phyloP scores from a whole-genome alignment of 495 filamentous ascomycete species.

The Penicillium lagena region DNA sequence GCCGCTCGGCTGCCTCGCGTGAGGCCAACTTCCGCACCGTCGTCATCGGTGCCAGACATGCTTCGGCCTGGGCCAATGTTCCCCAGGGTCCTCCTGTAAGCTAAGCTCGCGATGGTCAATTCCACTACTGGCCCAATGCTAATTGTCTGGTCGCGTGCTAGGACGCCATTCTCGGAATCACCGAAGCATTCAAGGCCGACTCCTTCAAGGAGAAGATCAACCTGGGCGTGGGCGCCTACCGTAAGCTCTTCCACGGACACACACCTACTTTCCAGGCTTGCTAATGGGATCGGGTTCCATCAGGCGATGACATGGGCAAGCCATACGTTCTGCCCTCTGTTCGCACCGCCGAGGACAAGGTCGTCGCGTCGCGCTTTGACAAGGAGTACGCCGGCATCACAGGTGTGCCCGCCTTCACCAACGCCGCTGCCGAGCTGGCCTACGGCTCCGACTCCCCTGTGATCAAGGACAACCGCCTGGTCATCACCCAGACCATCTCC shows the following conservation, averaged over 20 bases:
- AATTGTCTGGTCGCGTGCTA: slow-evolving; percentile 18
- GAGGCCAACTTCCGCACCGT: slow-evolving; percentile 41
- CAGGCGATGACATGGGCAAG: slow-evolving; percentile 89
- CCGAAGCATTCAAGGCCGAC: slow-evolving; percentile 98
- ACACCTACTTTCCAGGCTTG: background rate
- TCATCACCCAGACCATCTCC: slow-evolving; percentile 96
- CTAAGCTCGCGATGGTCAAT: slow-evolving; percentile 23
- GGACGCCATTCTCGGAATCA: slow-evolving; percentile 92
- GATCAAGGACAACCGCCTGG: slow-evolving; percentile 71
- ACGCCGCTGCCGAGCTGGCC: slow-evolving; percentile 81
- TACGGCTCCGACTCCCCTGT: slow-evolving; percentile 75
- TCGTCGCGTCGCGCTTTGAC: slow-evolving; percentile 70
- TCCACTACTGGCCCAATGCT: slow-evolving; percentile 14
- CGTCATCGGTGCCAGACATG: slow-evolving; percentile 53
- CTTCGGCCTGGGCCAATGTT: slow-evolving; percentile 82
- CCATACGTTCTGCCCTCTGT: slow-evolving; percentile 96
- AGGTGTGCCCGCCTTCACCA: slow-evolving; percentile 88
- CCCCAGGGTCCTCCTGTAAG: slow-evolving; percentile 87
- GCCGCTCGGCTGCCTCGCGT: slow-evolving; percentile 46
- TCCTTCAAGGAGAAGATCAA: slow-evolving; percentile 91
- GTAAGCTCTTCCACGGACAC: slow-evolving; percentile 21
- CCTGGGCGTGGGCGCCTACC: slow-evolving; percentile 64
- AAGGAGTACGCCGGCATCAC: slow-evolving; percentile 99
- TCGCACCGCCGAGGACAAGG: slow-evolving; percentile 77
- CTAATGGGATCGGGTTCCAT: slow-evolving; percentile 9